Percentiles rank a stretch among this genome's conserved stretches.
These are phyloP conservation scores for Trichoderma oligosporum DNA, from an alignment of 2,329 filamentous ascomycete species.

Conservation along the genomic window DNA sequence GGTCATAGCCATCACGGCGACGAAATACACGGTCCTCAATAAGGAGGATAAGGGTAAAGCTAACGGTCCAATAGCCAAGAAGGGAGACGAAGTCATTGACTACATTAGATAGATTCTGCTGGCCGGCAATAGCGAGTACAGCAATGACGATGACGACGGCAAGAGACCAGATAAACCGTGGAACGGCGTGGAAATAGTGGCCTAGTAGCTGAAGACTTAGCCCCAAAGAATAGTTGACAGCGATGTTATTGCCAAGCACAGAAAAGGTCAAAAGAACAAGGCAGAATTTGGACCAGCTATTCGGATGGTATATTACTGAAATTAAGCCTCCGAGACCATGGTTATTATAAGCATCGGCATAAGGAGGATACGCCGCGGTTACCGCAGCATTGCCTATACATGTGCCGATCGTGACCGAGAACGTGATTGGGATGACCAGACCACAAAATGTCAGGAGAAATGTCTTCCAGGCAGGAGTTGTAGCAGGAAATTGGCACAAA, in stretches of 20 bases:
- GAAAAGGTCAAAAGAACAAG: not conserved
- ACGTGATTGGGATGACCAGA: slow-evolving; percentile 21
- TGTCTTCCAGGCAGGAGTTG: slow-evolving; percentile 21
- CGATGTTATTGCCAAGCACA: slow-evolving; percentile 14
- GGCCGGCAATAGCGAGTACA: slow-evolving; percentile 24
- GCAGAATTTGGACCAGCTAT: not conserved
- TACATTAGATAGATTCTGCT: slow-evolving; percentile 23
- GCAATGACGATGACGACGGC: slow-evolving; percentile 22
- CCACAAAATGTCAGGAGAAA: slow-evolving; percentile 22
- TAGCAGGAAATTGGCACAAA: slow-evolving; percentile 21
- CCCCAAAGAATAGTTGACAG: slow-evolving; percentile 24
- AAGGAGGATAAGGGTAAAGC: slow-evolving; percentile 23
- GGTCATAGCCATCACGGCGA: slow-evolving; percentile 22
- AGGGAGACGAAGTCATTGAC: slow-evolving; percentile 25
- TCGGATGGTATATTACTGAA: not conserved
- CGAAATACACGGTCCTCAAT: slow-evolving; percentile 24
- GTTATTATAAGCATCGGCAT: not conserved
- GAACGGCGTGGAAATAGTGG: slow-evolving; percentile 23
- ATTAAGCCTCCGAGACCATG: not conserved
- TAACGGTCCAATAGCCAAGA: slow-evolving; percentile 25
- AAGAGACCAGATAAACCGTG: slow-evolving; percentile 23
- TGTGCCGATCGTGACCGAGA: slow-evolving; percentile 21
- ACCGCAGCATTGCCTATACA: slow-evolving; percentile 4
- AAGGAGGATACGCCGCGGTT: not conserved
- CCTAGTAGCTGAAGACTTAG: slow-evolving; percentile 24